These are phyloP conservation scores for Nidularia sp. DNA, from an alignment of 768 basidiomycete genomes.

Conservation along the genomic window DNA sequence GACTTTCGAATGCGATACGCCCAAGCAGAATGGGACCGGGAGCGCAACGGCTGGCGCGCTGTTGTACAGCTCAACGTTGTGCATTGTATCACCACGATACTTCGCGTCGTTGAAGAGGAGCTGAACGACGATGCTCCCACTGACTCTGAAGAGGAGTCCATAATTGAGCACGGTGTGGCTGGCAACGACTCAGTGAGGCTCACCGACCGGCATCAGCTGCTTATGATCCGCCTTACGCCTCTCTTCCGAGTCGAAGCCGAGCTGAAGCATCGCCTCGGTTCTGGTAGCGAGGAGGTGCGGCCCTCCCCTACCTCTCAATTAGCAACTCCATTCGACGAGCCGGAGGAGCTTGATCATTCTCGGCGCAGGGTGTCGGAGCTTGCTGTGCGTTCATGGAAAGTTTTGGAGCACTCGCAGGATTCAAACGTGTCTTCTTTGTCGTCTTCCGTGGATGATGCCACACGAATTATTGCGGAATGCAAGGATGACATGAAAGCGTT, in stretches of 20 bases:
- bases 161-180: constrained; percentile 10
- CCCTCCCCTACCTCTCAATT: constrained; percentile 25
- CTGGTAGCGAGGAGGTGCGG: constrained; percentile 32
- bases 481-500: constrained; percentile 61
- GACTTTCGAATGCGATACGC: constrained; percentile 75
- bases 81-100: constrained; percentile 62
- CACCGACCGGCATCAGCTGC: constrained; percentile 45
- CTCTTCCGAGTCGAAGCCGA: constrained; percentile 59
- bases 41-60: constrained; percentile 71
- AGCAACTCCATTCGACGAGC: constrained; percentile 44
- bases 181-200: constrained; percentile 30
- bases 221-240: constrained; percentile 60
- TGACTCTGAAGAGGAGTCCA: constrained; percentile 30
- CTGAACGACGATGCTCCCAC: constrained; percentile 32
- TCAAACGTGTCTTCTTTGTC: constrained; percentile 1
- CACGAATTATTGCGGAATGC: constrained; percentile 52
- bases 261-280: constrained; percentile 57
- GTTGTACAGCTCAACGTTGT: constrained; percentile 81
- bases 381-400: constrained; percentile 51
- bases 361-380: constrained; percentile 37
- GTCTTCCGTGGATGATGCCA: constrained; percentile 23
- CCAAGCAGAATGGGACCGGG: constrained; percentile 55
- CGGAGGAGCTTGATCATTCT: constrained; percentile 14
- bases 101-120: constrained; percentile 56
- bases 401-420: constrained; percentile 22